phyloP scores from a whole-genome alignment of 768 basidiomycete species.

The Suillus plorans region DNA sequence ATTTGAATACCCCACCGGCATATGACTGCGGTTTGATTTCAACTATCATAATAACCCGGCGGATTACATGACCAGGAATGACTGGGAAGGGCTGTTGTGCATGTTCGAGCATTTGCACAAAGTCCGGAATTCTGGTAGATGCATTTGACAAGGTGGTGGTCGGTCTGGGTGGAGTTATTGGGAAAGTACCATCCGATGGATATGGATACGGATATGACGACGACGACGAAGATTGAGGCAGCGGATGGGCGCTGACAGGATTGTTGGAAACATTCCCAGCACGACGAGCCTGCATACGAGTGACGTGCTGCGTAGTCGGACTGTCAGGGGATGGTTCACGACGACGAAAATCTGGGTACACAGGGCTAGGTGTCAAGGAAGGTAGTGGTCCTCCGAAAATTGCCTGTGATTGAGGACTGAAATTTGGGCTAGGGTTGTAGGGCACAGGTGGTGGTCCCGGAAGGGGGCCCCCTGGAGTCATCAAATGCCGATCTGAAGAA shows the following conservation, averaged over 20 bases:
- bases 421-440: background rate
- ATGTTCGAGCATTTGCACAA: background rate
- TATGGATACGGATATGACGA: background rate
- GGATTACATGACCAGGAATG: background rate
- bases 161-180: background rate
- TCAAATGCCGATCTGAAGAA: background rate
- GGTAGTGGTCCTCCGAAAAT: background rate
- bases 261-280: background rate
- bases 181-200: background rate
- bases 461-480: background rate
- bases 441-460: background rate
- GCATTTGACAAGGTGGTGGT: background rate
- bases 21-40: slow-evolving; percentile 2
- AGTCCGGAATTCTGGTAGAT: background rate
- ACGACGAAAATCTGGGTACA: background rate
- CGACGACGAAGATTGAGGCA: background rate
- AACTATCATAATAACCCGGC: slow-evolving; percentile 1
- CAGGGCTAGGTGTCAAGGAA: background rate
- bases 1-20: fast-evolving
- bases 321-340: background rate
- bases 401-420: background rate
- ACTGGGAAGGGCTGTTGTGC: background rate
- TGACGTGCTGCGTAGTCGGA: background rate
- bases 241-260: no score
- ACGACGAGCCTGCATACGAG: background rate